A percentile compares a stretch with the other conserved stretches of the same genome.
Evolutionary conservation across 2,329 filamentous ascomycete genomes (phyloP).

Genomic region (Cercospora canescens): DNA sequence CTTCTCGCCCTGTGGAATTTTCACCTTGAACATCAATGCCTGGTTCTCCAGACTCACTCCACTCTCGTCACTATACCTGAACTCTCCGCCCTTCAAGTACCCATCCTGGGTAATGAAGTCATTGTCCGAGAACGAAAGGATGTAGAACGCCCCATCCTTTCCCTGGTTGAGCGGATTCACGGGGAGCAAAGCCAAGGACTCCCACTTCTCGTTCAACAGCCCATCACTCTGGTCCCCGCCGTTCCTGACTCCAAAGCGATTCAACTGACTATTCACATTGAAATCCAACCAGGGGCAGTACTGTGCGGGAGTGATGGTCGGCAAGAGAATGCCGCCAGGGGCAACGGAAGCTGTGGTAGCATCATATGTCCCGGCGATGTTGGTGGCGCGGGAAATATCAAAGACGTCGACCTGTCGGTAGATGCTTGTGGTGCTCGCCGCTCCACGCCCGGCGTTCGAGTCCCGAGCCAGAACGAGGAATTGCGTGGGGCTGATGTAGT

Average conservation of each 20-base stretch:
- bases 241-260: slow-evolving; percentile 67
- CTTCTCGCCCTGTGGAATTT: slow-evolving; percentile 41
- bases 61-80: slow-evolving; percentile 57
- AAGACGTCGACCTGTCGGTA: slow-evolving; percentile 72
- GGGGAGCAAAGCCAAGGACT: slow-evolving; percentile 64
- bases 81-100: slow-evolving; percentile 58
- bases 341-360: slow-evolving; percentile 44
- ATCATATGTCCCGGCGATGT: slow-evolving; percentile 57
- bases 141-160: slow-evolving; percentile 62
- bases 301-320: slow-evolving; percentile 56
- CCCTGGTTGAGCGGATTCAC: slow-evolving; percentile 47
- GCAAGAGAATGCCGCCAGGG: slow-evolving; percentile 54
- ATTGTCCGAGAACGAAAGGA: slow-evolving; percentile 70
- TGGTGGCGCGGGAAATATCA: slow-evolving; percentile 61
- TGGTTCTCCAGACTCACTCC: slow-evolving; percentile 63
- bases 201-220: slow-evolving; percentile 77
- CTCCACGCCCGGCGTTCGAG: slow-evolving; percentile 59
- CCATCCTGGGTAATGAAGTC: slow-evolving; percentile 75
- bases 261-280: slow-evolving; percentile 65
- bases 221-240: slow-evolving; percentile 60
- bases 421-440: slow-evolving; percentile 50
- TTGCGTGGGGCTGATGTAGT: slow-evolving; percentile 61
- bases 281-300: slow-evolving; percentile 65
- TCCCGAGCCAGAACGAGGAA: slow-evolving; percentile 70
- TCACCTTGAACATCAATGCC: slow-evolving; percentile 62